Conservation (phyloP, 179 eudicot species). For the Vitellaria paradoxa region DNA sequence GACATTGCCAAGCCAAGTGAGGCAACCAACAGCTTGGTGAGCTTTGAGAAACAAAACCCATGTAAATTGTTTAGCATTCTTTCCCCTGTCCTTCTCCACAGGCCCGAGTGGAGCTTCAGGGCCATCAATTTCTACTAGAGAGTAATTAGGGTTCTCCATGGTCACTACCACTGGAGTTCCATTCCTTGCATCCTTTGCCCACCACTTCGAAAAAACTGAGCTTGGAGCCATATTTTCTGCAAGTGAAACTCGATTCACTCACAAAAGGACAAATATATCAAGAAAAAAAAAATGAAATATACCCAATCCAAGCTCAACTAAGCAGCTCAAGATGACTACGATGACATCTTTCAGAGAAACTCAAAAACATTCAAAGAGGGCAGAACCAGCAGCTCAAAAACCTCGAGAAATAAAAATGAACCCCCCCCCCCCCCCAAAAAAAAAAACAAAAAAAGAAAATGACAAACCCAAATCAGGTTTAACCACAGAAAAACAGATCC, state of each 20-base stretch:
- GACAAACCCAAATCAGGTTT: constrained; percentile 8
- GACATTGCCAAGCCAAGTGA: constrained; percentile 48
- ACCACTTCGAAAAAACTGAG: constrained; percentile 38
- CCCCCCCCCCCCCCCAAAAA: no score
- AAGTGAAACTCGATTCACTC: not conserved
- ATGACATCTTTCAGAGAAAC: constrained; percentile 2
- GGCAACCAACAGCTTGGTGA: constrained; percentile 55
- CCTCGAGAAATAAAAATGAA: not conserved
- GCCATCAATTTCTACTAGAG: constrained; percentile 46
- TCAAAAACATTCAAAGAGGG: not conserved
- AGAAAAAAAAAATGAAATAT: not conserved
- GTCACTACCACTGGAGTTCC: constrained; percentile 58
- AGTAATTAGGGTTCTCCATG: constrained; percentile 55
- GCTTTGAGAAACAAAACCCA: constrained; percentile 61
- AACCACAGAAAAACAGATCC: constrained; percentile 19
- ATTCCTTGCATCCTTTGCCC: constrained; percentile 42
- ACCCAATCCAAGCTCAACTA: not conserved
- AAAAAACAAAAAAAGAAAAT: no score
- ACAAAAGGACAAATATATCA: not conserved
- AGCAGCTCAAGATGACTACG: not conserved
- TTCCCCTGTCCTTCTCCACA: constrained; percentile 46
- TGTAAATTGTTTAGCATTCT: constrained; percentile 53
- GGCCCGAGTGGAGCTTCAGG: constrained; percentile 39
- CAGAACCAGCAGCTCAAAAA: not conserved
- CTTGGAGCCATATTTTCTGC: constrained; percentile 32